Evolutionary conservation across 495 filamentous ascomycete genomes (phyloP).

Genomic region (Tuber calosporum): DNA sequence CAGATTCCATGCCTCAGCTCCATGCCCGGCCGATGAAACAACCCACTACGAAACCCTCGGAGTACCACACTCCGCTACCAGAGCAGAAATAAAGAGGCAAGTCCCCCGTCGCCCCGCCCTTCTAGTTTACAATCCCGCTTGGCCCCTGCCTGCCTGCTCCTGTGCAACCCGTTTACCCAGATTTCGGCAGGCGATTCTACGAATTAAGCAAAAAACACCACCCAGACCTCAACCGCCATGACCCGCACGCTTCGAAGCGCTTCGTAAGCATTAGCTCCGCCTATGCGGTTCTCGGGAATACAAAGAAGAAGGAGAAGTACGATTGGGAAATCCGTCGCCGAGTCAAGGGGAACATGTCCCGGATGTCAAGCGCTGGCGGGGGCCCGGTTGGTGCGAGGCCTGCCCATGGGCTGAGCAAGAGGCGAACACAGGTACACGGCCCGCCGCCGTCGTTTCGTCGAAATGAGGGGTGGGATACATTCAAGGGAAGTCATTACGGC

Average conservation of each 20-base stretch:
- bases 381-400: slow-evolving; percentile 61
- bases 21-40: slow-evolving; percentile 39
- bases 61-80: slow-evolving; percentile 59
- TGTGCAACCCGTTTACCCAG: slow-evolving; percentile 17
- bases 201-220: slow-evolving; percentile 84
- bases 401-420: slow-evolving; percentile 68
- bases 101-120: slow-evolving; percentile 13
- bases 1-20: slow-evolving; percentile 46
- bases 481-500: slow-evolving; percentile 47
- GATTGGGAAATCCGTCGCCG: slow-evolving; percentile 57
- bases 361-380: slow-evolving; percentile 34
- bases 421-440: slow-evolving; percentile 66
- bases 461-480: slow-evolving; percentile 62
- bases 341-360: slow-evolving; percentile 41
- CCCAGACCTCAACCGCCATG: slow-evolving; percentile 77
- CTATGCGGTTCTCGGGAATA: slow-evolving; percentile 67
- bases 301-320: slow-evolving; percentile 66
- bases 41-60: slow-evolving; percentile 81
- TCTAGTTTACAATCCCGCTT: not conserved
- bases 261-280: slow-evolving; percentile 84
- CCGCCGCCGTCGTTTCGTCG: slow-evolving; percentile 85
- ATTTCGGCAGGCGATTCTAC: slow-evolving; percentile 68
- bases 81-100: slow-evolving; percentile 77
- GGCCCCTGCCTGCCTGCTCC: slow-evolving; percentile 13
- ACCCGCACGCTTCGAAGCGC: slow-evolving; percentile 63